Percentiles rank a stretch among this genome's conserved stretches.
These are phyloP conservation scores for Smallanthus sonchifolius DNA, from an alignment of 129 eudicot genomes.

Conservation along the genomic window DNA sequence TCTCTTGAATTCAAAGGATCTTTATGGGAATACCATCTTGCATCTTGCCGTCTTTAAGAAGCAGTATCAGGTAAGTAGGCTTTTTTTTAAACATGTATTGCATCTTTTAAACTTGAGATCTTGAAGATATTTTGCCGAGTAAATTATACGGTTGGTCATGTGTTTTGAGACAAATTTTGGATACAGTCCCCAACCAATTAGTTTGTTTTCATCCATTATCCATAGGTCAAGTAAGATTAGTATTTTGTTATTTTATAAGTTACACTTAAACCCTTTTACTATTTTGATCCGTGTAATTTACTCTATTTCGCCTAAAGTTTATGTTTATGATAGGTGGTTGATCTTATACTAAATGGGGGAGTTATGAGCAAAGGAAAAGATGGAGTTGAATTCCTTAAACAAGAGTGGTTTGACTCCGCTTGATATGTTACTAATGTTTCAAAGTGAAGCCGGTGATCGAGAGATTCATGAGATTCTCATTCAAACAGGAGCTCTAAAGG, in stretches of 20 bases:
- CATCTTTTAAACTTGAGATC: no score
- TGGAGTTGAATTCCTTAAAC: constrained; percentile 28
- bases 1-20: constrained; percentile 25
- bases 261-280: no score
- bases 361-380: constrained; percentile 10
- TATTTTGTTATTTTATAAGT: no score
- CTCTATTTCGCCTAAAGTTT: background rate
- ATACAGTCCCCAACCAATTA: no score
- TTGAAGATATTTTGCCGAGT: no score
- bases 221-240: no score
- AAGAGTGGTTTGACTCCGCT: constrained; percentile 30
- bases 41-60: constrained; percentile 41
- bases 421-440: constrained; percentile 26
- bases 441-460: constrained; percentile 34
- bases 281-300: no score
- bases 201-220: no score
- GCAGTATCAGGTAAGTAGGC: constrained; percentile 31
- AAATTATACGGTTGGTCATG: no score
- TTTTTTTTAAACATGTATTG: no score
- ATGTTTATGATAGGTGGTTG: constrained; percentile 20
- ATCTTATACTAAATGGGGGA: constrained; percentile 25
- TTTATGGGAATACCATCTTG: constrained; percentile 39
- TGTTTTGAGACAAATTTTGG: no score
- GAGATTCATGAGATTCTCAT: constrained; percentile 27
- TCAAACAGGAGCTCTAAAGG: constrained; percentile 24